Evolutionary conservation across 83 land plant genomes (phyloP).

Genomic region (Larix sibirica): DNA sequence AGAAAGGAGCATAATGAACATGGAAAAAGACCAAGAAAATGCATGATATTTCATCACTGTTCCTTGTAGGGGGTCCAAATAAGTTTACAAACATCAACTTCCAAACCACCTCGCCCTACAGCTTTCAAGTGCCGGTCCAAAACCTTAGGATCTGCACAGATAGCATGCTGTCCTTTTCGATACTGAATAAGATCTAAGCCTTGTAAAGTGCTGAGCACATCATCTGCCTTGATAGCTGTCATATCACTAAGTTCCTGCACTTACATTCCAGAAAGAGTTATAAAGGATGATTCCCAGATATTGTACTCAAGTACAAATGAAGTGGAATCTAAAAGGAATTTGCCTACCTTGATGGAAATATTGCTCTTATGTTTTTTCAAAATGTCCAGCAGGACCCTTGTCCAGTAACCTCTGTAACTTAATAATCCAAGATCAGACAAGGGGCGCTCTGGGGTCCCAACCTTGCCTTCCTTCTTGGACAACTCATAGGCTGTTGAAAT

Average conservation of each 20-base stretch:
- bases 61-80: slow-evolving; percentile 99
- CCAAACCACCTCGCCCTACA: slow-evolving; percentile 93
- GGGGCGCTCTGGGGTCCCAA: slow-evolving; percentile 99
- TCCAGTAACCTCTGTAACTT: slow-evolving; percentile 98
- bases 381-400: slow-evolving; percentile 90
- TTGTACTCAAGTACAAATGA: not conserved
- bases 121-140: slow-evolving; percentile 96
- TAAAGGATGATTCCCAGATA: slow-evolving; percentile 1
- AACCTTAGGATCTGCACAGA: slow-evolving; percentile 96
- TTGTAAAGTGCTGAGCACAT: slow-evolving; percentile 83
- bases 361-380: slow-evolving; percentile 88
- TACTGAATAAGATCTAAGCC: slow-evolving; percentile 86
- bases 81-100: slow-evolving; percentile 89
- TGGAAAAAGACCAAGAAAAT: no score
- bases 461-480: slow-evolving; percentile 97
- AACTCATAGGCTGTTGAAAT: slow-evolving; percentile 85
- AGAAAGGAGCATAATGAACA: no score
- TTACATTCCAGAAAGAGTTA: not conserved
- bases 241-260: slow-evolving; percentile 89
- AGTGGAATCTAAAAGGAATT: not conserved
- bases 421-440: slow-evolving; percentile 93
- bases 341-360: slow-evolving; percentile 87
- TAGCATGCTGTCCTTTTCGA: slow-evolving; percentile 96
- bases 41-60: slow-evolving; percentile 34
- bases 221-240: slow-evolving; percentile 94